These are phyloP conservation scores for Cercospora sojina DNA, from an alignment of 2,329 filamentous ascomycete species.

Conservation along the genomic window DNA sequence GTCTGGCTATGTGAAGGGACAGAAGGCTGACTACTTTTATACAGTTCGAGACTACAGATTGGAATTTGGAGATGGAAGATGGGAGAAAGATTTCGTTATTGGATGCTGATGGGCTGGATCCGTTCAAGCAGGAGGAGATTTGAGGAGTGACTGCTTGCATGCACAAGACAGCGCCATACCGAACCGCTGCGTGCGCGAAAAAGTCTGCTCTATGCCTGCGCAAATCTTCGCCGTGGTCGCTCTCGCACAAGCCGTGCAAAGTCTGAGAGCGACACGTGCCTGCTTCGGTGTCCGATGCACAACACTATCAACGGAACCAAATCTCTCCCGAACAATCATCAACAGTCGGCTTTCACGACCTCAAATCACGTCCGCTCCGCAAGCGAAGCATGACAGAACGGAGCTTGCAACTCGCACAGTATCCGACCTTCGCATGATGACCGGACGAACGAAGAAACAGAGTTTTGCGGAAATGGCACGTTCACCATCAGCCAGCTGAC, in stretches of 20 bases:
- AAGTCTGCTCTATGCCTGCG: neutral
- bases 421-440: neutral
- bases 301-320: neutral
- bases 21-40: conserved; percentile 19
- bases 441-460: neutral
- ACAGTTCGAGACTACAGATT: conserved; percentile 83
- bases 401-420: neutral
- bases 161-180: neutral
- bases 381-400: neutral
- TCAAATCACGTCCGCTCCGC: neutral
- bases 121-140: conserved; percentile 51
- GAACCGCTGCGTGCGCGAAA: neutral
- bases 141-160: neutral
- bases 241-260: neutral
- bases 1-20: neutral
- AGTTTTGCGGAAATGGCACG: neutral
- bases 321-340: neutral
- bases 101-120: conserved; percentile 61
- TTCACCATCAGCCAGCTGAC: neutral
- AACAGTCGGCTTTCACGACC: neutral
- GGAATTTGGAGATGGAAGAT: conserved; percentile 73
- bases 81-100: conserved; percentile 73
- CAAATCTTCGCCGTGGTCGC: neutral
- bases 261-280: neutral
- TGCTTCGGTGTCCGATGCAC: neutral